Evolutionary conservation across 805 yeast genomes (phyloP), one percentile per base, ranked within the genome.

Genomic region (Starmerella stellata): DNA sequence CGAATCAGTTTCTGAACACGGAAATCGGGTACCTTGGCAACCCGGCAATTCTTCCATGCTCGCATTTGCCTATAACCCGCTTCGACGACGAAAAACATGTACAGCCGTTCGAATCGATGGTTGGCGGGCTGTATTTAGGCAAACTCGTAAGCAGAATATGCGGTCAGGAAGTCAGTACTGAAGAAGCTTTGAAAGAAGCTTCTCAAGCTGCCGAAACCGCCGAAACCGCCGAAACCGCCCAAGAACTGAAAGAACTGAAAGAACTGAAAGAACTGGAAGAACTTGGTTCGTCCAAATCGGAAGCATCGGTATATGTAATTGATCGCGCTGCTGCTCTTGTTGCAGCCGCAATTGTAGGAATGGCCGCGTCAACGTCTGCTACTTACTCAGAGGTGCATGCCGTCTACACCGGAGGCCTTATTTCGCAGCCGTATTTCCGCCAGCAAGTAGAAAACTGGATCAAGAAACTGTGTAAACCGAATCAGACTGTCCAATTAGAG

Each of bases 21-120:
- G 52, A 48, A 32, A 29, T 48, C 5, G 44, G 47, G n/a, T 36
- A 42, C 42, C 38, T 48, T n/a, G 50, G 51, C 17, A 21, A 43
- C 4, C 23, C 30, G 3, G 44, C 36, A 27, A 30, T 36, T 15
- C 38, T 43, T 24, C 44, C 42, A 16, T 19, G 16, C n/a, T 27
- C 41, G 20, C 14, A 15, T 5, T 39, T 42, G 33, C 28, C 29
- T n/a, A 30, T 18, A 20, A 35, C 30, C 3, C 25, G 34, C 15
- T 43, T 32, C 35, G 48, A 41, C 42, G 20, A 34, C 4, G 21
- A 44, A 7, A 36, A n/a, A 14, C n/a, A n/a, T n/a, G 38, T 42
- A 40, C 50, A 46, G 40, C 52, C 52, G 7, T 38, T 48, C n/a
- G 52, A 48, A 24, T 19, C 42, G 7, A 34, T 29, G 28, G 47